Conservation (phyloP, 306 rosid species). For the Trifolium repens region DNA sequence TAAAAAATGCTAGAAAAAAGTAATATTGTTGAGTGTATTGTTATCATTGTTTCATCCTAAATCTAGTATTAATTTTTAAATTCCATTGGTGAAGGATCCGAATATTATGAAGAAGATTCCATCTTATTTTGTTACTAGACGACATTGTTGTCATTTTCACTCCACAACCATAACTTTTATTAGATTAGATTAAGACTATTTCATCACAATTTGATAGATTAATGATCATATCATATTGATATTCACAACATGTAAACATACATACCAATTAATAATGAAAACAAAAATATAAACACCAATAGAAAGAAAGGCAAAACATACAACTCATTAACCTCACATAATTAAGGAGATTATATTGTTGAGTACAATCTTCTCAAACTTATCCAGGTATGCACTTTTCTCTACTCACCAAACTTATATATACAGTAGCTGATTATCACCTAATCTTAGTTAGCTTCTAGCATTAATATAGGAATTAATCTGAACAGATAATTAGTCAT, state of each 20-base stretch:
- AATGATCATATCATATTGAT: not conserved
- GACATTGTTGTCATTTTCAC: slow-evolving; percentile 23
- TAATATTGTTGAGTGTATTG: not conserved
- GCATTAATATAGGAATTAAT: not conserved
- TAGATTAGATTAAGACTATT: not conserved
- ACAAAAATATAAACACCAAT: slow-evolving; percentile 3
- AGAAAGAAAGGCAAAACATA: not conserved
- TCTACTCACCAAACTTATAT: not conserved
- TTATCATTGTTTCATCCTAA: slow-evolving; percentile 1
- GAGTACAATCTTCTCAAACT: not conserved
- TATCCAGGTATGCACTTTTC: not conserved
- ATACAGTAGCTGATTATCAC: not conserved
- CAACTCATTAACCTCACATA: not conserved
- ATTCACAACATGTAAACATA: not conserved
- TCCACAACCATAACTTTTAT: not conserved
- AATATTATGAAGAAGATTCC: slow-evolving; percentile 14
- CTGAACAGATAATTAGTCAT: too few relatives aligned
- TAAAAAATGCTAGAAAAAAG: not conserved
- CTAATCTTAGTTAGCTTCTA: not conserved
- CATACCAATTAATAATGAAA: slow-evolving; percentile 1
- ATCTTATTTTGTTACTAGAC: not conserved
- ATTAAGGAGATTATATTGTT: slow-evolving; percentile 10
- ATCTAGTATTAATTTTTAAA: not conserved
- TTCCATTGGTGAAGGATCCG: slow-evolving; percentile 1
- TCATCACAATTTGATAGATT: slow-evolving; percentile 1